Evolutionary conservation across 495 filamentous ascomycete species (phyloP), one percentile per base, ranked within the genome.

Genomic region (Podospora anserina): DNA sequence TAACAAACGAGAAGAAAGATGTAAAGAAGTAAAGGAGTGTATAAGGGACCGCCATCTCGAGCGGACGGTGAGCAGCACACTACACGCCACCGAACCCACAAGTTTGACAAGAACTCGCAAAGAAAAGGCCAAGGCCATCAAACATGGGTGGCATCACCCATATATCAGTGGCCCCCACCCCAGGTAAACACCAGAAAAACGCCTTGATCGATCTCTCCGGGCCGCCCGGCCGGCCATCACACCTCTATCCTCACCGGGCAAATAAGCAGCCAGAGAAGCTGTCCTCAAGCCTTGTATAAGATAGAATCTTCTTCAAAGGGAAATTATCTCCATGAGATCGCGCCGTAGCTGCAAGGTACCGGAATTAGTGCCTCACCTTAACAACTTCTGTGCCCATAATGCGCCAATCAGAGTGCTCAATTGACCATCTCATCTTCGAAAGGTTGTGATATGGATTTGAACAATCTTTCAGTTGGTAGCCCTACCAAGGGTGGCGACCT

Each of bases 1-100:
- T 28, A 66, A 27, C 66, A 39, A 71, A 26, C 2, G 58, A 59
- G 59, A 44, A 27, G 13, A 56, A 64, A 27, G 58, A 18, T 6
- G 30, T 44, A 16, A 61, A 20, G n/a, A 60, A 67, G 39, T 49
- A 44, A 27, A 54, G n/a, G 54, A 34, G 6, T 16, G 13, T 30
- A 4, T 58, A 55, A 16, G 27, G 1, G 26, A 32, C 11, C 23
- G 26, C 18, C 15, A 55, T 58, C 18, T 58, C 1, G 16, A 5
- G 6, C 34, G 11, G 34, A 39, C 34, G 34, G 34, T 13, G 15
- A 49, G 5, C 39, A 49, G 39, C 39, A 11, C 39, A 49, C 9
- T 13, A 49, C 39, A 49, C 13, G 2, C 39, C 9, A 49, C 39
- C 15, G 13, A 11, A 13, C 2, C 39, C 39, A 49, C 7, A 49